These are phyloP conservation scores for Neoboletus magnificus DNA, from an alignment of 768 basidiomycete genomes.

Conservation along the genomic window DNA sequence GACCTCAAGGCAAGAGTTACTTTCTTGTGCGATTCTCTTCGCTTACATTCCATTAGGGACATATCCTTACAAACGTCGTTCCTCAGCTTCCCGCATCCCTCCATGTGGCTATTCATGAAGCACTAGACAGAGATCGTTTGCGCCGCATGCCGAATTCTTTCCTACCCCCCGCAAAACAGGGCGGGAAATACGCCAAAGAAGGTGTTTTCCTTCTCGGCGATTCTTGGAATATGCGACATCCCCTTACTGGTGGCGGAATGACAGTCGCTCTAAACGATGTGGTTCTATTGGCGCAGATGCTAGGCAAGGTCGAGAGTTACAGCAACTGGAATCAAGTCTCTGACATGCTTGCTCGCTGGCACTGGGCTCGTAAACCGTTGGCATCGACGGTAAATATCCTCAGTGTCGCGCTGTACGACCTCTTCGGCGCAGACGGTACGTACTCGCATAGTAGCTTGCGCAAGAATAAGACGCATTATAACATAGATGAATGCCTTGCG, in stretches of 20 bases:
- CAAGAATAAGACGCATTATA: constrained; percentile 1
- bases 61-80: constrained; percentile 69
- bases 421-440: constrained; percentile 92
- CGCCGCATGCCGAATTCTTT: constrained; percentile 95
- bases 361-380: constrained; percentile 82
- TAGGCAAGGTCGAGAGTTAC: constrained; percentile 43
- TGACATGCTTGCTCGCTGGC: constrained; percentile 64
- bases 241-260: constrained; percentile 97
- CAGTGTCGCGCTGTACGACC: constrained; percentile 87
- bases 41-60: constrained; percentile 38
- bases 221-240: constrained; percentile 99
- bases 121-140: constrained; percentile 77
- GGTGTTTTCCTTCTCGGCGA: constrained; percentile 89
- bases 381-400: constrained; percentile 89
- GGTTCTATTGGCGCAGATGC: constrained; percentile 62
- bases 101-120: constrained; percentile 58
- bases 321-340: constrained; percentile 52
- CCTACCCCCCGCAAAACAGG: constrained; percentile 76
- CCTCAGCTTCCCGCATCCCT: constrained; percentile 79
- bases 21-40: neutral
- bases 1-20: constrained; percentile 60
- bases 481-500: constrained; percentile 54
- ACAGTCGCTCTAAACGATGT: constrained; percentile 91
- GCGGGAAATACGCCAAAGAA: constrained; percentile 44
- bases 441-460: constrained; percentile 8